These are phyloP conservation scores for Fusarium praegraminearum DNA, from an alignment of 2,329 filamentous ascomycete genomes.

Conservation along the genomic window DNA sequence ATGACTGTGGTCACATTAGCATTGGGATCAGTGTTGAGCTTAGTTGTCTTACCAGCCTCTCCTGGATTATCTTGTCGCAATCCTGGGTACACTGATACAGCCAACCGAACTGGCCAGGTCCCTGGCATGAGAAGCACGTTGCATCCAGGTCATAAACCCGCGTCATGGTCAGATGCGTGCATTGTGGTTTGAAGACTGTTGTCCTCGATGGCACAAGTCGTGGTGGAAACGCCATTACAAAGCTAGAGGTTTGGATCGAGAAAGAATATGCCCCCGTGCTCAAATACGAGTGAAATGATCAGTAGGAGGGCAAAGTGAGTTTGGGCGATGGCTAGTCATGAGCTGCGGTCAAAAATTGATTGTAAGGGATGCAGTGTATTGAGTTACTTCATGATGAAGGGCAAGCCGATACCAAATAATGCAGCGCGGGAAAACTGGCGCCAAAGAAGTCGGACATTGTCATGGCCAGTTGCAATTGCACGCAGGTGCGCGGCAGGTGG, in stretches of 20 bases:
- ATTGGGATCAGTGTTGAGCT: background rate
- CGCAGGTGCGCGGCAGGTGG: conserved; percentile 40
- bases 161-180: conserved; percentile 77
- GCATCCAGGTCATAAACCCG: conserved; percentile 68
- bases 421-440: background rate
- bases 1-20: conserved; percentile 40
- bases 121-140: conserved; percentile 70
- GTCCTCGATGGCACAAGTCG: conserved; percentile 19
- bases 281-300: background rate
- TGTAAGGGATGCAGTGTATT: conserved; percentile 28
- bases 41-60: conserved; percentile 36
- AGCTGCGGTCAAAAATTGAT: background rate
- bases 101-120: conserved; percentile 72
- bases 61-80: conserved; percentile 57
- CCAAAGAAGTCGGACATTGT: background rate
- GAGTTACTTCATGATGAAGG: conserved; percentile 18
- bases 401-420: background rate
- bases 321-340: background rate
- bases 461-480: conserved; percentile 14
- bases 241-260: background rate
- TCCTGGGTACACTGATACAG: conserved; percentile 81
- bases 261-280: background rate
- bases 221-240: conserved; percentile 33
- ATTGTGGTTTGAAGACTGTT: conserved; percentile 55
- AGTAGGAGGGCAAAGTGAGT: background rate